Percentiles rank a stretch among this genome's conserved stretches.
These are phyloP conservation scores for Aspergillus indologenus DNA, from an alignment of 495 filamentous ascomycete genomes.

Conservation along the genomic window DNA sequence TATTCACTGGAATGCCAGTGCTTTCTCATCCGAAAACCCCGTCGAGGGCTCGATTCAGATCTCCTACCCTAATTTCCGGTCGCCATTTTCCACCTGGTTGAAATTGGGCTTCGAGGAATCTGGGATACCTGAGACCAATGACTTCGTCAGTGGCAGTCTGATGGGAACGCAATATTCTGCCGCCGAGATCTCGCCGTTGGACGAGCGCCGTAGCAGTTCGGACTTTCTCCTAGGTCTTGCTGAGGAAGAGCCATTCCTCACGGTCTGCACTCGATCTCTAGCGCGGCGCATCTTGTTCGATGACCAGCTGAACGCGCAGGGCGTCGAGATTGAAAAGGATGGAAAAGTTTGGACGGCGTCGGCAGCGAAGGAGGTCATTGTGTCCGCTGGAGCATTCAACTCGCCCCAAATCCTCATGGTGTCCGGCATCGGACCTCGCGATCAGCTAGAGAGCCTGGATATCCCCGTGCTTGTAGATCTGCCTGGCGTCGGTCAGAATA, in stretches of 20 bases:
- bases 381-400: neutral
- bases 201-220: neutral
- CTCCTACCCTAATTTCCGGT: neutral
- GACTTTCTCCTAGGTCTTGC: neutral
- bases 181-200: neutral
- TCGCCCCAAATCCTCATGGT: conserved; percentile 1
- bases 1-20: neutral
- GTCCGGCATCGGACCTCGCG: neutral
- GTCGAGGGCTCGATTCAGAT: neutral
- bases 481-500: conserved; percentile 50
- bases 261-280: neutral
- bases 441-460: neutral
- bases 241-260: neutral
- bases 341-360: neutral
- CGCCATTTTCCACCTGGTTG: neutral
- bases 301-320: neutral
- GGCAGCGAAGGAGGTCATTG: neutral
- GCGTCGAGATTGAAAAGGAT: neutral
- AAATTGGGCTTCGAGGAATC: neutral
- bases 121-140: neutral
- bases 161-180: neutral
- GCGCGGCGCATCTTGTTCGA: neutral
- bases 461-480: conserved; percentile 26
- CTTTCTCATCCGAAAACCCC: neutral
- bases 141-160: neutral